These are phyloP conservation scores for Vanderwaltozyma verrucispora DNA, from an alignment of 805 yeast species.

Conservation along the genomic window DNA sequence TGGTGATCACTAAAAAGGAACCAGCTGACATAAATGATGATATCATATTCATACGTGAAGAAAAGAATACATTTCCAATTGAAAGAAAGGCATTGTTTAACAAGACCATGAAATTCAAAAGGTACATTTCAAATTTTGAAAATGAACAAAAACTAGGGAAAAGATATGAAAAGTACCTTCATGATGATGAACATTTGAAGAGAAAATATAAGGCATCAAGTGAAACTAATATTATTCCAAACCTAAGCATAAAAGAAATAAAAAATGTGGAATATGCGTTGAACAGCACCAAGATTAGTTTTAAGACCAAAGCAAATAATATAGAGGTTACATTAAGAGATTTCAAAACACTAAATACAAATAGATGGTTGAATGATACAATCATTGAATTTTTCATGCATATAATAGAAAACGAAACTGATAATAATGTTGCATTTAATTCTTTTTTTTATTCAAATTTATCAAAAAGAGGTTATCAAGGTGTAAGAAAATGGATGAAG, in stretches of 20 bases:
- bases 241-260: constrained; percentile 15
- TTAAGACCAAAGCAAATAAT: constrained; percentile 25
- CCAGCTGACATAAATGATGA: constrained; percentile 9
- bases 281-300: constrained; percentile 17
- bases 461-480: constrained; percentile 59
- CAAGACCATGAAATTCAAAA: constrained; percentile 13
- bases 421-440: constrained; percentile 58
- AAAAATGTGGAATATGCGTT: constrained; percentile 19
- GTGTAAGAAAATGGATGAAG: constrained; percentile 80
- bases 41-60: constrained; percentile 20
- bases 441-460: constrained; percentile 80
- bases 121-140: constrained; percentile 18
- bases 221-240: constrained; percentile 18
- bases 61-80: constrained; percentile 7
- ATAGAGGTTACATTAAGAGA: constrained; percentile 61
- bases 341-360: constrained; percentile 55
- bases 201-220: constrained; percentile 4
- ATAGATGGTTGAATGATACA: constrained; percentile 84
- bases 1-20: constrained; percentile 7
- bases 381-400: constrained; percentile 73
- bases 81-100: background rate
- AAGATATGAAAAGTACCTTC: constrained; percentile 32
- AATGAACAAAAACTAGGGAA: constrained; percentile 33
- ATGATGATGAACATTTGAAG: constrained; percentile 25
- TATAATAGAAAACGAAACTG: constrained; percentile 24